These are phyloP conservation scores for Syncephalastrum contaminatum DNA, from an alignment of 371 early-diverging fungal genomes.

Conservation along the genomic window DNA sequence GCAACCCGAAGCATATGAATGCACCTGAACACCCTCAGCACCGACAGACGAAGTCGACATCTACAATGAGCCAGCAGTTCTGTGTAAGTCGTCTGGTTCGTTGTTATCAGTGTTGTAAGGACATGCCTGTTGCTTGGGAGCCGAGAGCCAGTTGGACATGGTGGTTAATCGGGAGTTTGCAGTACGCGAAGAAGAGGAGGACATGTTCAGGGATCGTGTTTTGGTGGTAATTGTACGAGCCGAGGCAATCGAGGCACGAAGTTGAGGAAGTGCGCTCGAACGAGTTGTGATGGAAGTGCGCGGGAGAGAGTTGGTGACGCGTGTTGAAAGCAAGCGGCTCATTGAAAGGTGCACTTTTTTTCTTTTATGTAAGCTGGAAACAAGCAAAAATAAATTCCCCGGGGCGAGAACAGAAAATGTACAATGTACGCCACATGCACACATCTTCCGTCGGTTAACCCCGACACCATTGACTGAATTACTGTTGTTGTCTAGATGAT, in stretches of 20 bases:
- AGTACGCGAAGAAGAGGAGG: constrained; percentile 1
- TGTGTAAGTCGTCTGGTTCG: neutral
- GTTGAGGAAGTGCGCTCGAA: constrained; percentile 6
- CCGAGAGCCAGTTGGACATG: constrained; percentile 20
- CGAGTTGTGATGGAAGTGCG: constrained; percentile 10
- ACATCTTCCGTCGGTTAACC: too few species aligned
- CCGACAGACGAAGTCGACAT: constrained; percentile 41
- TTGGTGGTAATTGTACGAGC: constrained; percentile 3
- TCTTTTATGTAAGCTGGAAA: too few species aligned
- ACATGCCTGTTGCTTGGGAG: constrained; percentile 8
- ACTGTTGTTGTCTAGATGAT: too few species aligned
- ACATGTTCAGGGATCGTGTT: constrained; percentile 4
- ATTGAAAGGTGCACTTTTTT: constrained; percentile 10
- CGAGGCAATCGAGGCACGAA: constrained; percentile 12
- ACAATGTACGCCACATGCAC: too few species aligned
- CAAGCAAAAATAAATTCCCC: constrained; percentile 1
- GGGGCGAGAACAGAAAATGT: too few species aligned
- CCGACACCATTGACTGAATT: too few species aligned
- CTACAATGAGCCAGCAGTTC: constrained; percentile 9
- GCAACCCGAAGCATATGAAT: neutral
- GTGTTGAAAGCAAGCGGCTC: constrained; percentile 33
- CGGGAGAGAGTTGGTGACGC: constrained; percentile 15
- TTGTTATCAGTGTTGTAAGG: constrained; percentile 8
- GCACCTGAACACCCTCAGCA: constrained; percentile 32
- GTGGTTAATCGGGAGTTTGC: constrained; percentile 27